A percentile compares a stretch with the other conserved stretches of the same genome.
Evolutionary conservation across 805 yeast genomes (phyloP).

Genomic region (Starmerella vaccinii): DNA sequence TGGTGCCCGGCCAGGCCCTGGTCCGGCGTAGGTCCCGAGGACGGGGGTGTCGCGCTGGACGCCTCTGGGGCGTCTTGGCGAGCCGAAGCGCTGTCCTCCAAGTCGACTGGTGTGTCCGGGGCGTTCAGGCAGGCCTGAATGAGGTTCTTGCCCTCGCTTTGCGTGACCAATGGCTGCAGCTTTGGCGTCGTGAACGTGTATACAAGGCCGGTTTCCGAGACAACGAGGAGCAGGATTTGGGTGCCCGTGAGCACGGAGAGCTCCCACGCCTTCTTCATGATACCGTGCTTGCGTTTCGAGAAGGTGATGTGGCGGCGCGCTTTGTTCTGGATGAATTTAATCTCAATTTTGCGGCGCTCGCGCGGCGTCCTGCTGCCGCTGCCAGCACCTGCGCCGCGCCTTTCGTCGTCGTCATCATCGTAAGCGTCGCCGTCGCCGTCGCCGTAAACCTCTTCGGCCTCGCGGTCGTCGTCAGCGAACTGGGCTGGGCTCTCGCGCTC

Average conservation of each 20-base stretch:
- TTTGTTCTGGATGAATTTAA: slow-evolving; percentile 93
- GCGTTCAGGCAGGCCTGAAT: slow-evolving; percentile 96
- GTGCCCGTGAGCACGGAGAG: slow-evolving; percentile 94
- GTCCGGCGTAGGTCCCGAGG: slow-evolving; percentile 32
- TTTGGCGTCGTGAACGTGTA: slow-evolving; percentile 99
- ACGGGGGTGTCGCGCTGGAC: slow-evolving; percentile 3
- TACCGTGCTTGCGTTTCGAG: slow-evolving; percentile 96
- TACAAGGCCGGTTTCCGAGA: slow-evolving; percentile 95
- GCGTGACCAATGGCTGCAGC: slow-evolving; percentile 93
- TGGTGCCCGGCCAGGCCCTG: slow-evolving; percentile 2
- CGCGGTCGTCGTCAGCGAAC: slow-evolving; percentile 4
- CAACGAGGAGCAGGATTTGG: slow-evolving; percentile 87
- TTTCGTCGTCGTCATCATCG: slow-evolving; percentile 41
- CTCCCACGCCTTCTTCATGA: slow-evolving; percentile 99
- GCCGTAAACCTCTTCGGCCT: slow-evolving; percentile 18
- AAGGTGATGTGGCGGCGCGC: slow-evolving; percentile 96
- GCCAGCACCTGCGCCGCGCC: slow-evolving; percentile 27
- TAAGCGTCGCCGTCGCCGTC: slow-evolving; percentile 30
- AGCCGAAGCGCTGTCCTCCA: slow-evolving; percentile 11
- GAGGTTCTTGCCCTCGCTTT: slow-evolving; percentile 92
- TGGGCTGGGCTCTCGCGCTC: slow-evolving; percentile 7
- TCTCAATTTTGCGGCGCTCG: slow-evolving; percentile 85
- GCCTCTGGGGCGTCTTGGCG: slow-evolving; percentile 4
- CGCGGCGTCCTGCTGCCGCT: slow-evolving; percentile 25
- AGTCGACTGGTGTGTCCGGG: slow-evolving; percentile 54